These are phyloP conservation scores for Thalassia testudinum DNA, from an alignment of 116 monocot genomes.

Conservation along the genomic window DNA sequence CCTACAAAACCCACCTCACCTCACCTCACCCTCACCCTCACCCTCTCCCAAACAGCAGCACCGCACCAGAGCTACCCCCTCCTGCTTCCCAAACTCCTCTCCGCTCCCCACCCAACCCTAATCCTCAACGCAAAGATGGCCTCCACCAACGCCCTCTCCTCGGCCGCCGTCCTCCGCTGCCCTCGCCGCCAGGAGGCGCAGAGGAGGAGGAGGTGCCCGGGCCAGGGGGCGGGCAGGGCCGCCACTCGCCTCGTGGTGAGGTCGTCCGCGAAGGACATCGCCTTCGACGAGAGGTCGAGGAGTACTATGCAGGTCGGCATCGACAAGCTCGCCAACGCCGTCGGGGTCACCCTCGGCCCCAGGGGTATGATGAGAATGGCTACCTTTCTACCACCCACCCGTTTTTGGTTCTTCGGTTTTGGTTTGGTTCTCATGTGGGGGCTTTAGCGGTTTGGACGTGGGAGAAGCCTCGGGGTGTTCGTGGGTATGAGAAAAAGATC, in stretches of 20 bases:
- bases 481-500: not conserved
- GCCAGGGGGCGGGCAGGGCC: not conserved
- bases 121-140: constrained; percentile 9
- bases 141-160: constrained; percentile 28
- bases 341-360: constrained; percentile 88
- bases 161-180: constrained; percentile 24
- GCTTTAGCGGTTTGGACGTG: no score
- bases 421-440: not conserved
- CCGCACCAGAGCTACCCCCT: not conserved
- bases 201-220: constrained; percentile 9
- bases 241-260: constrained; percentile 26
- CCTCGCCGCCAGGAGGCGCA: constrained; percentile 14
- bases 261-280: constrained; percentile 62
- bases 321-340: constrained; percentile 89
- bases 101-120: not conserved
- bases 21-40: not conserved
- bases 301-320: constrained; percentile 53
- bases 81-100: not conserved
- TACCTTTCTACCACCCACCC: not conserved
- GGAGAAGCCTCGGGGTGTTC: not conserved
- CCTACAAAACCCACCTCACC: not conserved
- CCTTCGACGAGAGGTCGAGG: constrained; percentile 78
- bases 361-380: constrained; percentile 36
- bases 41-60: not conserved
- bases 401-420: not conserved